A percentile compares a stretch with the other conserved stretches of the same genome.
phyloP scores from a whole-genome alignment of 345 rosid species.

The Moricandia moricandioides region DNA sequence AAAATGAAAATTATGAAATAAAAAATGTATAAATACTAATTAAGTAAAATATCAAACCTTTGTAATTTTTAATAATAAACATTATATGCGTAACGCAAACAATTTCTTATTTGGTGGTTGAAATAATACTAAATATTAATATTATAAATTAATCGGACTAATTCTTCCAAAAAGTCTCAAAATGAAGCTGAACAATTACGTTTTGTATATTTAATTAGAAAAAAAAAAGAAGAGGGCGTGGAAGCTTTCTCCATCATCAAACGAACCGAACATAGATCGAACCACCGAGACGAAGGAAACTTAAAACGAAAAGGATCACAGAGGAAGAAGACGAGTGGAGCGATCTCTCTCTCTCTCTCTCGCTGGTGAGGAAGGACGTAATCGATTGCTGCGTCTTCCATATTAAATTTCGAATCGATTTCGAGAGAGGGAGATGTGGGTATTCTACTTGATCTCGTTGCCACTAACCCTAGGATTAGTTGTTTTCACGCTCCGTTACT shows the following conservation, averaged over 20 bases:
- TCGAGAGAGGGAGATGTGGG: conserved; percentile 68
- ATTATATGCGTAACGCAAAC: too few species aligned
- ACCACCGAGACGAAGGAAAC: neutral
- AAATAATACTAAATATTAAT: neutral
- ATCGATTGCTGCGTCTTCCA: neutral
- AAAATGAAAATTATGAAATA: too few species aligned
- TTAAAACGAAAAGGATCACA: neutral
- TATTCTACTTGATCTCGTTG: conserved; percentile 92
- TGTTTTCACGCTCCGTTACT: conserved; percentile 69
- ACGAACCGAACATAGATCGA: conserved; percentile 26
- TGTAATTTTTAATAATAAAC: too few species aligned
- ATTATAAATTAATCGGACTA: conserved; percentile 3
- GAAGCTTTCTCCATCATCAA: conserved; percentile 17
- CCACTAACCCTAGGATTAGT: conserved; percentile 97
- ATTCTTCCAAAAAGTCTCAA: conserved; percentile 12
- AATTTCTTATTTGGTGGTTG: neutral
- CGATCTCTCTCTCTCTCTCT: conserved; percentile 18
- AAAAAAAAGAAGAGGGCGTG: neutral
- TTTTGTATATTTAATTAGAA: neutral
- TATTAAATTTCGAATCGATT: neutral
- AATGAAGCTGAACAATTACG: conserved; percentile 20
- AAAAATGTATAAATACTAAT: too few species aligned
- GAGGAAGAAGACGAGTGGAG: conserved; percentile 4
- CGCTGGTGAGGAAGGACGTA: neutral
- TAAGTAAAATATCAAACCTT: too few species aligned